Evolutionary conservation across 1,284 basidiomycete genomes (phyloP), one percentile per base, ranked within the genome.

Genomic region (Trichosporon faecale): DNA sequence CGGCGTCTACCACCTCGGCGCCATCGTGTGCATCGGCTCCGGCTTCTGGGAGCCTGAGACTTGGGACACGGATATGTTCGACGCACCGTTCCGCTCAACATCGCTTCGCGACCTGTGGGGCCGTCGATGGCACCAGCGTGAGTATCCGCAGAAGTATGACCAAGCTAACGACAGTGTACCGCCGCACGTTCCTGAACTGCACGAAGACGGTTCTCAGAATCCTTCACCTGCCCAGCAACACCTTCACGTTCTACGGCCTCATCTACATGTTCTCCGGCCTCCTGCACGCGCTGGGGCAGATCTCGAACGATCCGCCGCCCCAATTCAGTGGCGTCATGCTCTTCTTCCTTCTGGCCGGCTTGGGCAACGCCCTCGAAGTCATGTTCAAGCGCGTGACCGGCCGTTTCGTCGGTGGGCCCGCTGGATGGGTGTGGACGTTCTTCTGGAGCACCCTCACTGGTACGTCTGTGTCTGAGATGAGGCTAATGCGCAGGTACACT

Each of bases 61-160:
- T 2, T 83, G 80, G 81, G 77, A 80, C 68, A 72, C 76, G 40
- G 77, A 79, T 66, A 69, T 84, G 44, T 80, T 82, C 66, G 74
- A 81, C 65, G 64, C 68, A 29, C 82, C 82, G 2, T 76, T 77
- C 70, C 69, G 61, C 29, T 76, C 79, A 3, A 79, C 80, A 66
- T 80, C 79, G 68, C 49, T 84, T 46, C 68, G 82, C 49, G 79
- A 83, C 35, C 76, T 84, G 27, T 84, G 83, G 83, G 82, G 83
- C 1, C 76, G 74, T 52, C 64, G 83, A 52, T 84, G 83, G 83
- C 83, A 84, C 72, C 80, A 82, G 78, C 65, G 79, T 81, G 66
- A 72, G 78, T 78, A 21, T 11, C 23, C 12, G 16, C 12, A 6
- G 35, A 12, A 37, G n/a, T n/a, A n/a, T 25, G 46, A 35, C 16